phyloP scores from a whole-genome alignment of 192 early-diverging fungal species.

The Phycomyces blakesleeanus region DNA sequence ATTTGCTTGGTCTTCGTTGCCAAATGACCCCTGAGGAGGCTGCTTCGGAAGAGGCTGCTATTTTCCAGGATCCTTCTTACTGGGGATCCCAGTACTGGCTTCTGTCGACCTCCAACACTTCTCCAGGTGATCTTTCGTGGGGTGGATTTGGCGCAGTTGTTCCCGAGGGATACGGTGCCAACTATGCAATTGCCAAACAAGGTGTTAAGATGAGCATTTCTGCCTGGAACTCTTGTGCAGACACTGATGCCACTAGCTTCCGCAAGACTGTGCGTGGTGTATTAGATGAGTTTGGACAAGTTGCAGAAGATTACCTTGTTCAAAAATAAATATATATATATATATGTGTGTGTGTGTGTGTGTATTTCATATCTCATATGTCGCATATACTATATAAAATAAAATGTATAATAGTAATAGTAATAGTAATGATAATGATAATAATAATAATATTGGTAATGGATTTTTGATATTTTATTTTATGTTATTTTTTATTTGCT shows the following conservation, averaged over 20 bases:
- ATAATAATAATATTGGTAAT: no score
- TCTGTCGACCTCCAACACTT: constrained; percentile 80
- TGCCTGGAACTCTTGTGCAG: constrained; percentile 41
- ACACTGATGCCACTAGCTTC: constrained; percentile 53
- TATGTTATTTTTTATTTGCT: no score
- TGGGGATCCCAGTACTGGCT: constrained; percentile 72
- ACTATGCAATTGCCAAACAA: constrained; percentile 68
- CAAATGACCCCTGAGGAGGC: constrained; percentile 65
- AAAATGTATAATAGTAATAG: no score
- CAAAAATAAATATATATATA: constrained; percentile 6
- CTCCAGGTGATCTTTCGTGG: constrained; percentile 64
- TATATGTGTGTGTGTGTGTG: no score
- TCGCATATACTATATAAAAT: no score
- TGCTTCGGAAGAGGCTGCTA: constrained; percentile 43
- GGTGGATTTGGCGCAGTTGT: constrained; percentile 86
- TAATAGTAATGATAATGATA: no score
- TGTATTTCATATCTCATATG: no score
- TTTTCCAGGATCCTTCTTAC: constrained; percentile 85
- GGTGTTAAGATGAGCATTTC: constrained; percentile 72
- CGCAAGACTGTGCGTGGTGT: constrained; percentile 54
- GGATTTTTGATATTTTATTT: no score
- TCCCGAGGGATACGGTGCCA: constrained; percentile 83
- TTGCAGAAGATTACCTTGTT: constrained; percentile 13
- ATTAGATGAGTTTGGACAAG: constrained; percentile 57
- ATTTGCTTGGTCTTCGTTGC: constrained; percentile 78